Evolutionary conservation across 2,329 filamentous ascomycete species (phyloP).

Genomic region (Cladophialophora bantiana): DNA sequence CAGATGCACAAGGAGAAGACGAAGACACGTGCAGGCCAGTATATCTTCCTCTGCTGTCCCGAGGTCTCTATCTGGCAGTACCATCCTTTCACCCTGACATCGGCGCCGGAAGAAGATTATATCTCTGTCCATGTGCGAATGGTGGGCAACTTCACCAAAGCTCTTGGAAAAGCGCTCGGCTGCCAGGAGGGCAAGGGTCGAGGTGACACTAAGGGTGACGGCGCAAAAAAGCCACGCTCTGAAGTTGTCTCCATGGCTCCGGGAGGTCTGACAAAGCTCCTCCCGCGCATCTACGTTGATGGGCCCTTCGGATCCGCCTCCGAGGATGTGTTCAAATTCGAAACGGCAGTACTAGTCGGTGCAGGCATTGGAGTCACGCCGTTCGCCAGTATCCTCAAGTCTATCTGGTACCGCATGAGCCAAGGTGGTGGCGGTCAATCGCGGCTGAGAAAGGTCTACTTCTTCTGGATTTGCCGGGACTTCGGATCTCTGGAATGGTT

Average conservation of each 20-base stretch:
- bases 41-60: slow-evolving; percentile 88
- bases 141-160: slow-evolving; percentile 80
- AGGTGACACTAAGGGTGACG: slow-evolving; percentile 39
- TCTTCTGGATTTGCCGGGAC: slow-evolving; percentile 91
- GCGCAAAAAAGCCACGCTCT: slow-evolving; percentile 47
- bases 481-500: slow-evolving; percentile 92
- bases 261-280: slow-evolving; percentile 67
- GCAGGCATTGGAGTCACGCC: slow-evolving; percentile 61
- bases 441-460: slow-evolving; percentile 83
- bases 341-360: slow-evolving; percentile 59
- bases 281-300: slow-evolving; percentile 82
- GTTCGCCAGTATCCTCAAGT: slow-evolving; percentile 69
- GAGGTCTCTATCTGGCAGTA: slow-evolving; percentile 89
- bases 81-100: slow-evolving; percentile 85
- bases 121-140: slow-evolving; percentile 86
- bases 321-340: slow-evolving; percentile 77
- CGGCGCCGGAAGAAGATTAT: slow-evolving; percentile 87
- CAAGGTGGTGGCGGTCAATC: slow-evolving; percentile 74
- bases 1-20: slow-evolving; percentile 91
- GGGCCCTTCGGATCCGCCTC: slow-evolving; percentile 86
- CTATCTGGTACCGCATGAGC: slow-evolving; percentile 86
- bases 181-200: slow-evolving; percentile 66
- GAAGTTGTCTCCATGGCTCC: slow-evolving; percentile 72
- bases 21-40: slow-evolving; percentile 77
- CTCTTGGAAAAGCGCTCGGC: slow-evolving; percentile 72